Base-by-base conservation (phyloP, 352 stramenopile genomes). In the Thraustochytrium sp. region DNA sequence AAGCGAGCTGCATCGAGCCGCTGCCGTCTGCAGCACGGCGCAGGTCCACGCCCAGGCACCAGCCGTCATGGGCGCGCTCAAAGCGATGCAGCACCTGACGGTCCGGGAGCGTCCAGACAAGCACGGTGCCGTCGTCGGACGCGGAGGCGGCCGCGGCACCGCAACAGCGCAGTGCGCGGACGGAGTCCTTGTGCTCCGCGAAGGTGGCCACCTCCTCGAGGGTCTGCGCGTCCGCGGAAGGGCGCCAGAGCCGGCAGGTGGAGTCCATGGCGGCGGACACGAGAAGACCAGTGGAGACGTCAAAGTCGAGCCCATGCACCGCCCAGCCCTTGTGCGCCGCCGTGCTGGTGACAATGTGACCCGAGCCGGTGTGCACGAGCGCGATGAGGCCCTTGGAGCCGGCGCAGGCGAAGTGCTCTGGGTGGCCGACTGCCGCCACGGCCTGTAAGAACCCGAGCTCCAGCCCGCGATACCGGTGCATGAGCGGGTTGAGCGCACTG, bases 91-190 rank as follows among this genome's bases (percentile, higher is more conserved):
- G 8, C 9, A 40, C 9, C 13, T 54, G 9, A 9, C n/a, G 31
- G 0, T 36, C 34, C 4, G n/a, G n/a, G 2, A 56, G 2, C 5
- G 5, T 37, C 63, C 63, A 75, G 13, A 54, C 37, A n/a, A 75
- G n/a, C 0, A 80, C 68, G n/a, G 68, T 72, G 68, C 68, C 68
- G 38, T 80, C 68, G 51, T 80, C 68, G 16, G 68, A 44, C 18
- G 44, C 68, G 26, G 68, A 75, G 42, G 26, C 31, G 21, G 42
- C 68, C 23, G 63, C 21, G 0, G 5, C n/a, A n/a, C 51, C 51
- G 0, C 21, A 8, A 31, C 46, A 34, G n/a, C 2, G 34, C 5
- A 64, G 48, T 21, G 44, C 42, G 9, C 68, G 11, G 1, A 80
- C 44, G 3, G 68, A 80, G 31, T 80, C 68, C n/a, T 9, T 64